Evolutionary conservation across 2,329 filamentous ascomycete genomes (phyloP).

Genomic region (Colletotrichum sp.): DNA sequence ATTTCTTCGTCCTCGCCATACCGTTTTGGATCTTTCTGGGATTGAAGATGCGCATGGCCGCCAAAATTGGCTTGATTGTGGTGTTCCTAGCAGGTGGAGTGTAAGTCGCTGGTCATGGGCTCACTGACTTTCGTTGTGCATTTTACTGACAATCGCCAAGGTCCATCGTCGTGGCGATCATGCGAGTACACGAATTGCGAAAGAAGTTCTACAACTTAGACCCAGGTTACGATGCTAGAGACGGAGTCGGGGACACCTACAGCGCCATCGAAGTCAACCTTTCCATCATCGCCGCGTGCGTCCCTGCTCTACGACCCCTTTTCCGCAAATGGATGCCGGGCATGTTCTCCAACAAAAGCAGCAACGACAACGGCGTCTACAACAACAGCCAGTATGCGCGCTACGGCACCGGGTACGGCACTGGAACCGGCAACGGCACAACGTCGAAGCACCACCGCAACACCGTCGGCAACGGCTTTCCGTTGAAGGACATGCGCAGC

Average conservation of each 20-base stretch:
- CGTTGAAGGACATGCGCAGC: conserved; percentile 28
- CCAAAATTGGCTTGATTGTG: conserved; percentile 42
- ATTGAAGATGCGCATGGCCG: conserved; percentile 40
- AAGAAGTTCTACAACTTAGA: not conserved
- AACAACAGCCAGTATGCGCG: conserved; percentile 23
- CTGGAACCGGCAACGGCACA: conserved; percentile 20
- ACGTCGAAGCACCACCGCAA: conserved; percentile 23
- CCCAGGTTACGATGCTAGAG: not conserved
- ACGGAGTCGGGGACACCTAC: conserved; percentile 30
- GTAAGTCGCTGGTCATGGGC: conserved; percentile 31
- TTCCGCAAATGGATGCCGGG: conserved; percentile 27
- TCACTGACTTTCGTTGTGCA: not conserved
- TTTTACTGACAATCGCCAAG: conserved; percentile 19
- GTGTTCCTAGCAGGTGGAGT: conserved; percentile 43
- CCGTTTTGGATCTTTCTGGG: conserved; percentile 46
- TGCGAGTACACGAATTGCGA: not conserved
- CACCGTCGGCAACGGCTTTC: not conserved
- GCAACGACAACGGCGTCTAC: conserved; percentile 15
- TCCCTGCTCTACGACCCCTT: conserved; percentile 38
- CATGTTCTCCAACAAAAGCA: not conserved
- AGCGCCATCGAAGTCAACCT: conserved; percentile 39
- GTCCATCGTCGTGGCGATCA: not conserved
- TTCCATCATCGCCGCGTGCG: conserved; percentile 40
- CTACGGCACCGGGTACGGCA: conserved; percentile 27
- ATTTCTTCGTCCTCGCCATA: conserved; percentile 26